These are phyloP conservation scores for Farysia itapuensis DNA, from an alignment of 1,284 basidiomycete species.

Conservation along the genomic window DNA sequence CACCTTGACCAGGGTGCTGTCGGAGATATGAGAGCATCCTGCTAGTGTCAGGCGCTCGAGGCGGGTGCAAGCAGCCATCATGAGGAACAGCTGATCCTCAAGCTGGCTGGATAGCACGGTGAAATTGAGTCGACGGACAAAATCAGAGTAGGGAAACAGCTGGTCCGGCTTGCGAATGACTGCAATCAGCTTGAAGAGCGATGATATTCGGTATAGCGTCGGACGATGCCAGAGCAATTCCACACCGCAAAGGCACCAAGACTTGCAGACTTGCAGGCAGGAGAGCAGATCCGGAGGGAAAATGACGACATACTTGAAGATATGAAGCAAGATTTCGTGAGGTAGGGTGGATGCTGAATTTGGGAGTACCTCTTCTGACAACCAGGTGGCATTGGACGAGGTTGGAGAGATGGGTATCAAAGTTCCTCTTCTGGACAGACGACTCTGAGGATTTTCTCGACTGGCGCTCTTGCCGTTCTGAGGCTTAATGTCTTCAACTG, in stretches of 20 bases:
- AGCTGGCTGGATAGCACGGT: conserved; percentile 73
- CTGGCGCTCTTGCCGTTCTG: background rate
- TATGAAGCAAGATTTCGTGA: conserved; percentile 88
- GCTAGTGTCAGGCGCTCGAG: conserved; percentile 90
- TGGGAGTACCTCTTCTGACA: conserved; percentile 10
- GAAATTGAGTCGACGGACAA: conserved; percentile 90
- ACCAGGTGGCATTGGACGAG: conserved; percentile 30
- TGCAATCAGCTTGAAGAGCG: conserved; percentile 67
- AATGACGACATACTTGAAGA: conserved; percentile 79
- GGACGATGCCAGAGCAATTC: conserved; percentile 96
- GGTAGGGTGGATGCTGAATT: conserved; percentile 65
- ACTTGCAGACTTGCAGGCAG: conserved; percentile 72
- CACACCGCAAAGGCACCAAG: conserved; percentile 93
- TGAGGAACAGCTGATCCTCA: conserved; percentile 75
- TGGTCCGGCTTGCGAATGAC: conserved; percentile 58
- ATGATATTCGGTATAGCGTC: conserved; percentile 70
- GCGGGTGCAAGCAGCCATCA: conserved; percentile 75
- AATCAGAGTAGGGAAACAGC: conserved; percentile 83
- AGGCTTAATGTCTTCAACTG: conserved; percentile 16
- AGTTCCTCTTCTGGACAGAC: conserved; percentile 31
- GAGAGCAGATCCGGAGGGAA: conserved; percentile 69
- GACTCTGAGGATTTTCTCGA: conserved; percentile 12
- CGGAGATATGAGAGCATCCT: conserved; percentile 74
- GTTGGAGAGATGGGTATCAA: conserved; percentile 31
- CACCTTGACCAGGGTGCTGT: conserved; percentile 70